These are phyloP conservation scores for Vitis hybrid DNA, from an alignment of 177 flowering plant genomes.

Conservation along the genomic window DNA sequence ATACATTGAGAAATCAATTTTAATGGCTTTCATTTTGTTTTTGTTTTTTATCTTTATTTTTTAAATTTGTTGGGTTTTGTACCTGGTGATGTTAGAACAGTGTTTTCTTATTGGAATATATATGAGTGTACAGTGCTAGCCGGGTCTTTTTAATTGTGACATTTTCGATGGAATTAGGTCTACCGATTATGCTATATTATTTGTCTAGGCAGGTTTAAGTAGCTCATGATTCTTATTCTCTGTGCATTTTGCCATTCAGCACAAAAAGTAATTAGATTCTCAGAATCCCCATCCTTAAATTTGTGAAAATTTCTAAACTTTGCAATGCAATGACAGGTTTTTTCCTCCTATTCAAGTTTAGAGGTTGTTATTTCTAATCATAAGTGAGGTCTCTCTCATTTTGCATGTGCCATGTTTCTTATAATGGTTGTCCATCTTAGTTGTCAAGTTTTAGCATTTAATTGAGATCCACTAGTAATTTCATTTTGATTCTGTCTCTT, in stretches of 20 bases:
- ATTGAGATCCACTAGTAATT: neutral
- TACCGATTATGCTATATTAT: neutral
- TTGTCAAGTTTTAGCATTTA: neutral
- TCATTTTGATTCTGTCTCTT: neutral
- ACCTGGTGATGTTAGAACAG: no score
- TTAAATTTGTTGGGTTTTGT: no score
- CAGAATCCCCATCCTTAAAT: neutral
- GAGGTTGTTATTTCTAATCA: neutral
- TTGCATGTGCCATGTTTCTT: neutral
- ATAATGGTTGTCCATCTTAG: neutral
- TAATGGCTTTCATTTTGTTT: neutral
- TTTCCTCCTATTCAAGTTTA: neutral
- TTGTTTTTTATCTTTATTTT: neutral
- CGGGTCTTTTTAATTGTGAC: neutral
- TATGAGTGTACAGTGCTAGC: neutral
- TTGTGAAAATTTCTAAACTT: neutral
- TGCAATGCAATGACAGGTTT: neutral
- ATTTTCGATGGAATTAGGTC: neutral
- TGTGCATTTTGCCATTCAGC: neutral
- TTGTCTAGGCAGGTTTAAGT: no score
- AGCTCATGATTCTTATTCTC: neutral
- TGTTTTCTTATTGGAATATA: no score
- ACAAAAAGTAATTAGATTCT: neutral
- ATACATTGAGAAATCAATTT: neutral
- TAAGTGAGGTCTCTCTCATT: neutral